A percentile compares a stretch with the other conserved stretches of the same genome.
These are phyloP conservation scores for Xerocomellus dryophilus DNA, from an alignment of 768 basidiomycete species.

Conservation along the genomic window DNA sequence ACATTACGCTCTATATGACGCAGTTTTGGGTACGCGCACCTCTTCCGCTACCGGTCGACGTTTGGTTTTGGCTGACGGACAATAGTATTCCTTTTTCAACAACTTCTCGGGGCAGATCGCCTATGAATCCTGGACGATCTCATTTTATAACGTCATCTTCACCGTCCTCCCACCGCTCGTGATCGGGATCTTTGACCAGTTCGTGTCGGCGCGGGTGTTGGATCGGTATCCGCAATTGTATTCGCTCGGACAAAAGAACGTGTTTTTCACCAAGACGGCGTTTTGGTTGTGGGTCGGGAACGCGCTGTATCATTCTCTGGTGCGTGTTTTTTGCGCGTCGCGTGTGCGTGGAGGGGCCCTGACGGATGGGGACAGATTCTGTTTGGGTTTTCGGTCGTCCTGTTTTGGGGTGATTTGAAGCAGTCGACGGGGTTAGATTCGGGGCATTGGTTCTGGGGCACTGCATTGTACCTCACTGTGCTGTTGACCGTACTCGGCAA, in stretches of 20 bases:
- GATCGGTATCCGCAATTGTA: slow-evolving; percentile 98
- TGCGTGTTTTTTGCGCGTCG: slow-evolving; percentile 34
- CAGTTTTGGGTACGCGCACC: slow-evolving; percentile 90
- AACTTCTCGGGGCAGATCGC: slow-evolving; percentile 99
- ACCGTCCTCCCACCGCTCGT: slow-evolving; percentile 95
- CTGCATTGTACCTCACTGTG: slow-evolving; percentile 90
- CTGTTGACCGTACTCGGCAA: slow-evolving; percentile 95
- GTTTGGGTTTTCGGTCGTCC: slow-evolving; percentile 81
- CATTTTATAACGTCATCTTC: slow-evolving; percentile 95
- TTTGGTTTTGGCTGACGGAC: not conserved
- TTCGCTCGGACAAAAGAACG: slow-evolving; percentile 89
- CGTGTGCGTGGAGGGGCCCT: too few relatives aligned
- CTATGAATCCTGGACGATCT: slow-evolving; percentile 98
- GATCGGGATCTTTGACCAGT: slow-evolving; percentile 97
- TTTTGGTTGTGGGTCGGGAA: slow-evolving; percentile 94
- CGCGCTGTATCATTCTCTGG: slow-evolving; percentile 86
- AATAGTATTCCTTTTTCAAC: slow-evolving; percentile 97
- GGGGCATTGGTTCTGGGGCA: slow-evolving; percentile 99
- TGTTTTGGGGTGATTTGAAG: slow-evolving; percentile 93
- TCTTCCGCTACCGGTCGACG: not conserved
- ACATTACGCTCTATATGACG: slow-evolving; percentile 97
- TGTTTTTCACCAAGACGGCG: slow-evolving; percentile 85
- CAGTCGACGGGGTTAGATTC: slow-evolving; percentile 76
- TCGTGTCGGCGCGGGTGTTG: slow-evolving; percentile 93
- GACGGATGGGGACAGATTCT: slow-evolving; percentile 52